phyloP scores from a whole-genome alignment of 2,329 filamentous ascomycete genomes.

The Trichoderma asperellum region DNA sequence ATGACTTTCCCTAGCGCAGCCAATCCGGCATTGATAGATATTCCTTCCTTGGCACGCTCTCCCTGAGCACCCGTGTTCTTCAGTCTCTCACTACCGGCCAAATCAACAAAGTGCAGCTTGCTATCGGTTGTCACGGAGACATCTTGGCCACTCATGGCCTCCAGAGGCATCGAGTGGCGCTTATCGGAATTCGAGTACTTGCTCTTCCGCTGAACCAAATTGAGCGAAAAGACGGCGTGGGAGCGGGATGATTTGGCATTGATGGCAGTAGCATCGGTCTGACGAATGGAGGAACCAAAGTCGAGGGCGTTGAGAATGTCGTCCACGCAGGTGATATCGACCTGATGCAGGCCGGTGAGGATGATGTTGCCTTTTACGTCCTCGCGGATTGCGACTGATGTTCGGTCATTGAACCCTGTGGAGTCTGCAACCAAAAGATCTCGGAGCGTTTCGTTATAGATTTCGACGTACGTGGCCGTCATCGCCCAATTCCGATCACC shows the following conservation, averaged over 20 bases:
- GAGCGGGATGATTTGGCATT: slow-evolving; percentile 98
- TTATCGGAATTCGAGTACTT: slow-evolving; percentile 71
- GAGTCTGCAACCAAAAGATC: slow-evolving; percentile 84
- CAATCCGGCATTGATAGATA: slow-evolving; percentile 95
- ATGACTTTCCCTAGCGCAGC: slow-evolving; percentile 97
- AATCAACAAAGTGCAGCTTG: slow-evolving; percentile 97
- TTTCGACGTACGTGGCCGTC: slow-evolving; percentile 93
- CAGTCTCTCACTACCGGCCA: slow-evolving; percentile 92
- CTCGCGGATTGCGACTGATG: slow-evolving; percentile 86
- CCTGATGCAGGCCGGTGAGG: slow-evolving; percentile 84
- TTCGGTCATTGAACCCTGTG: slow-evolving; percentile 70
- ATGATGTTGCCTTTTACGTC: slow-evolving; percentile 94
- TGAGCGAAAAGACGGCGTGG: slow-evolving; percentile 95
- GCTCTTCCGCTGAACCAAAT: slow-evolving; percentile 82
- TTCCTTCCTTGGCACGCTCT: slow-evolving; percentile 91
- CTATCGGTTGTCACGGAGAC: slow-evolving; percentile 86
- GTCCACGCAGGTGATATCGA: slow-evolving; percentile 87
- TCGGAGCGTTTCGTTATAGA: slow-evolving; percentile 95
- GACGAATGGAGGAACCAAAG: slow-evolving; percentile 90
- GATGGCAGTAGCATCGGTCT: slow-evolving; percentile 95
- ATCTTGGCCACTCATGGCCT: slow-evolving; percentile 70
- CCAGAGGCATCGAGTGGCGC: slow-evolving; percentile 82
- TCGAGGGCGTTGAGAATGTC: slow-evolving; percentile 88
- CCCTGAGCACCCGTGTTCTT: slow-evolving; percentile 97
- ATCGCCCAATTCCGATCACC: slow-evolving; percentile 83